Evolutionary conservation across 768 basidiomycete species (phyloP), one percentile per base, ranked within the genome.

Genomic region (Lentinula boryana): DNA sequence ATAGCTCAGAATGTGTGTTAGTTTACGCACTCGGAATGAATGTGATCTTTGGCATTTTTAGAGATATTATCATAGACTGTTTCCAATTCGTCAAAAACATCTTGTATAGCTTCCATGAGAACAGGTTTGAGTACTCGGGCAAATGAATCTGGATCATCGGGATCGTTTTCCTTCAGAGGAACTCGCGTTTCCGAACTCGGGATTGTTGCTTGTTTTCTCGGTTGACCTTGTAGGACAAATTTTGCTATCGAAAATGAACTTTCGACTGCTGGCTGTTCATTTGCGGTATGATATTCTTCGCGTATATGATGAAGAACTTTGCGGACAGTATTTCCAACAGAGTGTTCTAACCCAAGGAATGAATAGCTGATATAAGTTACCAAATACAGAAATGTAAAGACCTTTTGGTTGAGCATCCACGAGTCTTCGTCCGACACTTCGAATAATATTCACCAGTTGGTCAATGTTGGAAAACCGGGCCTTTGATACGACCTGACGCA

Each of bases 401-500:
- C 96, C 96, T 85, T 96, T 97, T 12, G 95, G 94, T 69, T 98
- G 95, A 8, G 96, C 94, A 18, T 93, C 91, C 7, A 91, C 87
- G 44, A 99, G 73, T 65, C 83, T 84, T 64, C 84, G 79, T 3
- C 96, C 97, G 9, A 93, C 89, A 52, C 76, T 76, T 58, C 89
- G 86, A 63, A 99, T 88, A 60, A 91, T 83, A 51, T 80, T 80
- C 3, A 94, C 82, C 2, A 98, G 79, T 64, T 95, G 91, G 46
- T 93, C 89, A 66, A 98, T 88, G 65, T 89, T 92, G 23, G 84
- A 84, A 67, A 97, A 97, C 52, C 85, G 85, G 7, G 92, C 91
- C 66, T 86, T 88, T 2, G 94, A 84, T 15, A 98, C 87, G 63
- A 98, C 91, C 67, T 95, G 93, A 33, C 93, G 86, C 31, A 99